Evolutionary conservation across 139 green algal species (phyloP), one percentile per base, ranked within the genome.

Genomic region (Picochlorum sp.): DNA sequence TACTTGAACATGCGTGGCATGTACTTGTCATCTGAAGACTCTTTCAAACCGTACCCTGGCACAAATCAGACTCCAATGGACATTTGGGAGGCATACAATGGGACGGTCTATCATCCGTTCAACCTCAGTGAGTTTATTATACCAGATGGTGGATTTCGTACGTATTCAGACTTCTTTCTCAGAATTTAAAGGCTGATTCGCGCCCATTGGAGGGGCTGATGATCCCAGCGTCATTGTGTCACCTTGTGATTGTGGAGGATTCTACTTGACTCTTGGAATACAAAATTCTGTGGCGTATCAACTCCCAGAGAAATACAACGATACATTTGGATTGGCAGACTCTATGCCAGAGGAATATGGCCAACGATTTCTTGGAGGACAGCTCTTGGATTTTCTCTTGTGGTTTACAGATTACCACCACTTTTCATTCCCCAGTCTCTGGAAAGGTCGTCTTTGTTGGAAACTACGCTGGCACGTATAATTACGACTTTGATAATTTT

Each of bases 231-330:
- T 52, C 9, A 52, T 52, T 52, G 47, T 52, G 47, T 52, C 47
- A n/a, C 47, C 47, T 52, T 52, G 47, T 20, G 47, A 52, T 52
- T 52, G 47, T 52, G 47, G 47, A 52, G 47, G 47, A 52, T 52
- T 52, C 47, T 52, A 52, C 18, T 52, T 52, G 47, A 52, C 47
- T 52, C 47, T 52, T 52, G 47, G 47, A 52, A 52, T 52, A 52
- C 47, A 52, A 52, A 52, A 52, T 52, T 52, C 47, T 16, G 47
- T 52, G 10, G 47, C 47, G 11, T 52, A 52, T 52, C 9, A 52
- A 52, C 47, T 52, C 16, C 47, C 47, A 24, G 47, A 52, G 2
- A 52, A 52, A 52, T 52, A 52, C 2, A 52, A 52, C 2, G 47
- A 52, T 13, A 52, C 47, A 52, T 52, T 52, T 52, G 47, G 47